These are phyloP conservation scores for Cercospora citrullina DNA, from an alignment of 2,329 filamentous ascomycete genomes.

Conservation along the genomic window DNA sequence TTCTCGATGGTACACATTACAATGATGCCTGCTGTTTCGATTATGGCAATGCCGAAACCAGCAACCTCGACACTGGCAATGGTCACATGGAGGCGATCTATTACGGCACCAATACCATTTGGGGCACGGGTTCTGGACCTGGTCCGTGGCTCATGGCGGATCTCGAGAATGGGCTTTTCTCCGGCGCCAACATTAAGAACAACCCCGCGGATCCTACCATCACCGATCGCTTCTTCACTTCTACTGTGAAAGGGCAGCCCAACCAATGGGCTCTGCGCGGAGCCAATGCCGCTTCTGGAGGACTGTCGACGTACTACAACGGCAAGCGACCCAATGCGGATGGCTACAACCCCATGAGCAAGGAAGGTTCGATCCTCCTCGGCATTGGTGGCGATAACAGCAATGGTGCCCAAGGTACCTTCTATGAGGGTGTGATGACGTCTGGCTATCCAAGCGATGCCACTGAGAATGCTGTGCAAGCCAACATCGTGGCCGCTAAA, in stretches of 20 bases:
- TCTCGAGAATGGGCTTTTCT: slow-evolving; percentile 67
- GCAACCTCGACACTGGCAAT: slow-evolving; percentile 52
- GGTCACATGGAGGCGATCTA: slow-evolving; percentile 71
- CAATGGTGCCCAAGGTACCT: slow-evolving; percentile 54
- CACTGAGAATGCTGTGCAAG: slow-evolving; percentile 53
- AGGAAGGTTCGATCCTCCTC: slow-evolving; percentile 67
- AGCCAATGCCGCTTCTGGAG: slow-evolving; percentile 56
- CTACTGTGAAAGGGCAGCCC: slow-evolving; percentile 57
- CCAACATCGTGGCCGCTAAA: slow-evolving; percentile 60
- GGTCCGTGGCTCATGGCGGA: slow-evolving; percentile 71
- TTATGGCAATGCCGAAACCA: slow-evolving; percentile 48
- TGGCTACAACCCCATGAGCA: slow-evolving; percentile 63
- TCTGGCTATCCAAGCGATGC: slow-evolving; percentile 61
- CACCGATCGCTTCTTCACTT: slow-evolving; percentile 57
- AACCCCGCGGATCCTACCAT: slow-evolving; percentile 58
- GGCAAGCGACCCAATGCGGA: slow-evolving; percentile 53
- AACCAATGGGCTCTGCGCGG: slow-evolving; percentile 62
- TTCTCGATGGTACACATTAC: slow-evolving; percentile 62
- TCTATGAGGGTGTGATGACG: slow-evolving; percentile 65
- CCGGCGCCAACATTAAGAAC: slow-evolving; percentile 48
- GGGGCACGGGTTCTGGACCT: slow-evolving; percentile 58
- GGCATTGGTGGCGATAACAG: slow-evolving; percentile 71
- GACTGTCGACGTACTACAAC: slow-evolving; percentile 60
- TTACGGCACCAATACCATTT: slow-evolving; percentile 57
- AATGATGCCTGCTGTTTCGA: slow-evolving; percentile 57